Conservation (phyloP, 345 rosid genomes). For the Aurinia saxatilis region DNA sequence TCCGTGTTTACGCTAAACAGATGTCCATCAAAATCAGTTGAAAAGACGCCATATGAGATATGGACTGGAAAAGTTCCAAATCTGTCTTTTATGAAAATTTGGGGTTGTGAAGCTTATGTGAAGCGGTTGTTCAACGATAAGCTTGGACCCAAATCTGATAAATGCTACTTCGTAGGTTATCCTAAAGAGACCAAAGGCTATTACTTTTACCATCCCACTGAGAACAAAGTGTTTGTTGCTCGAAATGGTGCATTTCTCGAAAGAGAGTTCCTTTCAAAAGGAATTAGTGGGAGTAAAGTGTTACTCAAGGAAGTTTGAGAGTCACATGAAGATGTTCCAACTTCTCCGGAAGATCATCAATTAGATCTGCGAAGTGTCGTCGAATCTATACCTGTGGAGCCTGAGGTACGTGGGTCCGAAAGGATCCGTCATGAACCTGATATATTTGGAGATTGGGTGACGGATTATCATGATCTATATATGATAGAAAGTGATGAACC, state of each 20-base stretch:
- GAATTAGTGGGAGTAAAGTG: not conserved
- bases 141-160: not conserved
- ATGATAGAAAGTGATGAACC: no score
- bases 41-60: constrained; percentile 3
- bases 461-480: no score
- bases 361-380: no score
- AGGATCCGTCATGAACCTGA: no score
- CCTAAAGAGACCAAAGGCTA: not conserved
- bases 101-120: not conserved
- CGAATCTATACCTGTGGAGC: no score
- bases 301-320: not conserved
- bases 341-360: no score
- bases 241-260: not conserved
- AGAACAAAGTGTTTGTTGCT: not conserved
- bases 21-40: not conserved
- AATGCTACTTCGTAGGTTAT: not conserved
- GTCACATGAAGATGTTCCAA: no score
- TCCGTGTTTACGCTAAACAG: not conserved
- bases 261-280: not conserved
- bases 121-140: not conserved
- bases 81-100: not conserved
- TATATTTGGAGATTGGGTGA: no score
- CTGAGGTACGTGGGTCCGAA: no score
- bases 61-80: not conserved
- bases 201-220: no score